Conservation (phyloP, 805 yeast genomes). For the Yarrowia hollandica region DNA sequence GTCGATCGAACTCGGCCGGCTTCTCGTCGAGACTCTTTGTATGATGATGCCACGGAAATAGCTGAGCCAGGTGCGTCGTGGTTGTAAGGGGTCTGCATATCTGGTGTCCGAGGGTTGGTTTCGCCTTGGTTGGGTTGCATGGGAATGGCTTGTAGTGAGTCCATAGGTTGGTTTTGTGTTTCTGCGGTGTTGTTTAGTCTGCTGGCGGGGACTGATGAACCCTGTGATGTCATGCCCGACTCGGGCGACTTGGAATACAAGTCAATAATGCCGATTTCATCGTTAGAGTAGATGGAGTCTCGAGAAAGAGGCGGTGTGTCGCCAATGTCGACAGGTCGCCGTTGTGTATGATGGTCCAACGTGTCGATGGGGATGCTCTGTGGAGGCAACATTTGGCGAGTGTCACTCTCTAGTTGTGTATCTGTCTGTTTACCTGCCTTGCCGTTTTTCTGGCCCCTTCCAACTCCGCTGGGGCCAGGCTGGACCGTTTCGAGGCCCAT, state of each 20-base stretch:
- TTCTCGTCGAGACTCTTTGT: slow-evolving; percentile 21
- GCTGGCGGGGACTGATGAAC: slow-evolving; percentile 5
- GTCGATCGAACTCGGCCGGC: slow-evolving; percentile 25
- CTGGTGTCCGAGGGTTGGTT: slow-evolving; percentile 11
- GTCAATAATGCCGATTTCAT: slow-evolving; percentile 24
- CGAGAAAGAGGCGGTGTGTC: slow-evolving; percentile 9
- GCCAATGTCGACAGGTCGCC: slow-evolving; percentile 3
- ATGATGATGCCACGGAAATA: slow-evolving; percentile 16
- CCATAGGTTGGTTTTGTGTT: neutral
- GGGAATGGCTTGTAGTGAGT: slow-evolving; percentile 10
- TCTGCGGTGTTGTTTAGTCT: neutral
- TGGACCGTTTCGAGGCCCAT: slow-evolving; percentile 13
- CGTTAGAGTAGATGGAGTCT: slow-evolving; percentile 20
- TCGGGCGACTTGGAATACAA: slow-evolving; percentile 22
- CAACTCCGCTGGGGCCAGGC: slow-evolving; percentile 1
- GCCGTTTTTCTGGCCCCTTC: neutral
- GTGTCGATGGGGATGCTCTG: slow-evolving; percentile 9
- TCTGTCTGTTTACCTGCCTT: neutral
- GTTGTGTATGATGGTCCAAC: neutral
- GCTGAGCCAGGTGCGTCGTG: slow-evolving; percentile 24
- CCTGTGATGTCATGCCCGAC: slow-evolving; percentile 19
- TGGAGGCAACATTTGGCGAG: neutral
- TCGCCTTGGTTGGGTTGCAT: neutral
- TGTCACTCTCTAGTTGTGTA: neutral
- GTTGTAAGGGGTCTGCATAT: slow-evolving; percentile 13